Evolutionary conservation across 495 filamentous ascomycete species (phyloP), one percentile per base, ranked within the genome.

Genomic region (Immersiella caudata): DNA sequence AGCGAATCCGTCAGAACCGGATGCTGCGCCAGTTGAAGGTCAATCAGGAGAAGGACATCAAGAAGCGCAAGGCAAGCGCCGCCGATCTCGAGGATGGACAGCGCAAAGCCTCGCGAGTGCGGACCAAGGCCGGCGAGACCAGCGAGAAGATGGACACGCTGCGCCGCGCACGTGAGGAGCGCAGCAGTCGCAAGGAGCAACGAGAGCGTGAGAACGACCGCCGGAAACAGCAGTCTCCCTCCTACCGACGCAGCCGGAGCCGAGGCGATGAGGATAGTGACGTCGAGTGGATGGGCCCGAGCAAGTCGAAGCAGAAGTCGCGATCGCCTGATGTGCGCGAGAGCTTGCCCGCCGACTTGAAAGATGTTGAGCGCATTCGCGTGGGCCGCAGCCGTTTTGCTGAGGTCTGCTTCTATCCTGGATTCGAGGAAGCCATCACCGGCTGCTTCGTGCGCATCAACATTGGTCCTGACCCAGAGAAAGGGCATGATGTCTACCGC

Each of bases 371-470:
- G 71, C 88, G 90, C 57, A 85, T 91, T 66, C 88, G 91, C 65
- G 83, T 99, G 66, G 92, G 94, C 22, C 86, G 96, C 36, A 87
- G 81, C 67, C 89, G 91, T 70, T 93, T 98, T 70, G 89, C 88
- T 6, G 86, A 91, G 72, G 89, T 96, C 51, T 96, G 92, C 81
- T 97, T 95, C 81, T 92, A 91, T 67, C 95, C 95, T 22, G 89
- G 89, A 12, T 97, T 99, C 64, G 89, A 93, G 20, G 84, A 92
- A 35, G 85, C 89, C 29, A 89, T 97, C 65, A 86, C 84, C 46
- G 86, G 85, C 57, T 95, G 92, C 78, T 97, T 90, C 76, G 88
- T 86, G 26, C 91, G 95, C 60, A 85, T 97, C 74, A 91, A 87
- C 66, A 84, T 96, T 69, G 93, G 93, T 24, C 81, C 87, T 18